Conservation (phyloP, 345 rosid species). For the Kernera saxatilis region DNA sequence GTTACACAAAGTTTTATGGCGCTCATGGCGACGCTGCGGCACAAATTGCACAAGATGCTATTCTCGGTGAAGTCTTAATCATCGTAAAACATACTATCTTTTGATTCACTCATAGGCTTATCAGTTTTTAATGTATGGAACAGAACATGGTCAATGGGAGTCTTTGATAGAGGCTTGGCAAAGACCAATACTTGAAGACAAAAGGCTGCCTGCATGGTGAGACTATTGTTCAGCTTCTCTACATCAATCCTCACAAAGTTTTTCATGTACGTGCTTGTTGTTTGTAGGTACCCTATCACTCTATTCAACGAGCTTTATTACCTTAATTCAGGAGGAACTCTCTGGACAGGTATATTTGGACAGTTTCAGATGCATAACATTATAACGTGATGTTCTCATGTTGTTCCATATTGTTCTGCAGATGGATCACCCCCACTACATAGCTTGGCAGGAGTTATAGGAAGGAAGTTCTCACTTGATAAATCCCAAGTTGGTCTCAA, state of each 20-base stretch:
- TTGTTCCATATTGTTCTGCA: conserved; percentile 21
- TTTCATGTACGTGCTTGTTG: not conserved
- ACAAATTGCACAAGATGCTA: conserved; percentile 72
- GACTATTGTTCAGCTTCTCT: not conserved
- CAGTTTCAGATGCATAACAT: not conserved
- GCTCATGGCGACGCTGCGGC: conserved; percentile 70
- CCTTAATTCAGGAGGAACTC: conserved; percentile 84
- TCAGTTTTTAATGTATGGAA: not conserved
- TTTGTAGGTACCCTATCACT: conserved; percentile 71
- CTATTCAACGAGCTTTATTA: conserved; percentile 93
- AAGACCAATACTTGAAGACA: conserved; percentile 83
- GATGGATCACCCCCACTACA: conserved; percentile 79
- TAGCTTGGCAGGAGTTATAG: conserved; percentile 57
- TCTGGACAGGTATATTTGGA: conserved; percentile 71
- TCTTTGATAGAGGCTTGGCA: conserved; percentile 88
- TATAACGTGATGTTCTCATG: not conserved
- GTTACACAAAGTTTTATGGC: conserved; percentile 83
- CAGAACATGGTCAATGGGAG: conserved; percentile 82
- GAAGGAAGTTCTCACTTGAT: conserved; percentile 72
- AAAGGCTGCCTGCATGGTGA: conserved; percentile 85
- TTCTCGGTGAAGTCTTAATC: conserved; percentile 46
- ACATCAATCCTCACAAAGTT: not conserved
- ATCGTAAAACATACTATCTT: not conserved
- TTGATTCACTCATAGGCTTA: not conserved
- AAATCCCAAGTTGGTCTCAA: conserved; percentile 39